Base-by-base conservation (phyloP, 2,329 filamentous ascomycete genomes). In the Arthrobotrys entomopaga region DNA sequence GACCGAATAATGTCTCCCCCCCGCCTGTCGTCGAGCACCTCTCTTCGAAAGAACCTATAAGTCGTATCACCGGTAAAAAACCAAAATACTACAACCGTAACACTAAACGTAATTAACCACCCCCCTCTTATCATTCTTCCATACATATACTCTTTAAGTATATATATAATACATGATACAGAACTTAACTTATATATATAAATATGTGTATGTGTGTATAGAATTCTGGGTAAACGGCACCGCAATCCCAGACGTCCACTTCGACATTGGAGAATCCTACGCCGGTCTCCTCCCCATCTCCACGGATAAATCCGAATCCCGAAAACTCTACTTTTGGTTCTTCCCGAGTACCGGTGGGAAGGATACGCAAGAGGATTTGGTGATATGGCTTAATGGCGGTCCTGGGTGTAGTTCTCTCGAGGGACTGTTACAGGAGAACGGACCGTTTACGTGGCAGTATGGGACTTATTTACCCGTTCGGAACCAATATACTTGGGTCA, bases 401-500 rank as follows among this genome's bases (percentile, higher is more conserved):
- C 85, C 84, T 16, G 84, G 85, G 15, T 86, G 84, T 76, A 84
- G 83, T 34, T 90, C 88, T 0, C 84, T 92, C 5, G 85, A 88
- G 77, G 90, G 90, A 6, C 83, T 93, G 1, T 80, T 94, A 8
- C 90, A 91, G 58, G 91, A 94, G 78, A 93, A 92, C 77, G 91
- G 91, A 0, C 89, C 91, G 0, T 90, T 92, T 78, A 67, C 86
- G 3, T 91, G 89, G 89, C 67, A 90, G 79, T 84, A 87, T 11
- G 91, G 91, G 38, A 93, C 90, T 0, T 86, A 84, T 65, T 84
- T 84, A 16, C 90, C 90, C 0, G 84, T 88, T 0, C 82, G 83
- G 50, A 93, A 93, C 79, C 84, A 86, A 0, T 93, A 89, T 82
- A 86, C 86, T n/a, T 93, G 90, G 90, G 87, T 87, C 72, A 90